Conservation (phyloP, 1,284 basidiomycete genomes). For the Grifola frondosa region DNA sequence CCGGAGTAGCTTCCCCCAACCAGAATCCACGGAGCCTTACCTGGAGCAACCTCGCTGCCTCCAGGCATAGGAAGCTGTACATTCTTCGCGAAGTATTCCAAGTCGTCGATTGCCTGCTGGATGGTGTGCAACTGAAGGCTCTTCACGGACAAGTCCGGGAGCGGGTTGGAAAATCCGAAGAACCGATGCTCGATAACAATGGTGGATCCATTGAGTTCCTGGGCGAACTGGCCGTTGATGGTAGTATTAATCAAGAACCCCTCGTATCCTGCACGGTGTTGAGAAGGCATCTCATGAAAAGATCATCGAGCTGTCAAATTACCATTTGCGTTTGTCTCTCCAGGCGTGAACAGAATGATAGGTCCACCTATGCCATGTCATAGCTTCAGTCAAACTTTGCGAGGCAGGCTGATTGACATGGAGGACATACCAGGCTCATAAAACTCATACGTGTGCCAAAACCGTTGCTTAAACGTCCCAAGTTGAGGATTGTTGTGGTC, state of each 20-base stretch:
- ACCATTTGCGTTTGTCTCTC: conserved; percentile 47
- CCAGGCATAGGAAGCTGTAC: conserved; percentile 66
- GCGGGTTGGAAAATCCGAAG: conserved; percentile 57
- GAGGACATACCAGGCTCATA: conserved; percentile 48
- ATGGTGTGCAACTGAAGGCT: conserved; percentile 62
- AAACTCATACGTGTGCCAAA: conserved; percentile 64
- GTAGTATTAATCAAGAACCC: conserved; percentile 64
- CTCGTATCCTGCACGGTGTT: conserved; percentile 30
- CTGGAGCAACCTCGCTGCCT: conserved; percentile 56
- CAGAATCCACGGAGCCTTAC: conserved; percentile 64
- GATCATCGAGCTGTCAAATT: conserved; percentile 15
- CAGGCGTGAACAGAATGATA: conserved; percentile 58
- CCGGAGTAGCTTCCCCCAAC: conserved; percentile 73
- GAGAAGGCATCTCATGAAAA: background rate
- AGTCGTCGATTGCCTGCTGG: conserved; percentile 70
- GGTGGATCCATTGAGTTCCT: conserved; percentile 61
- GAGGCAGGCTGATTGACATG: no score
- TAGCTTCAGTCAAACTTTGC: background rate
- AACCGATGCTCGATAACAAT: conserved; percentile 61
- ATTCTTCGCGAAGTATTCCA: conserved; percentile 68
- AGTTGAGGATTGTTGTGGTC: conserved; percentile 67
- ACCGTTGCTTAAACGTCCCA: conserved; percentile 79
- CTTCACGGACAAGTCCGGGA: conserved; percentile 56
- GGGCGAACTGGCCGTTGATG: conserved; percentile 65
- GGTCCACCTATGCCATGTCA: conserved; percentile 50